These are phyloP conservation scores for Whalleya microplaca DNA, from an alignment of 2,329 filamentous ascomycete species.

Conservation along the genomic window DNA sequence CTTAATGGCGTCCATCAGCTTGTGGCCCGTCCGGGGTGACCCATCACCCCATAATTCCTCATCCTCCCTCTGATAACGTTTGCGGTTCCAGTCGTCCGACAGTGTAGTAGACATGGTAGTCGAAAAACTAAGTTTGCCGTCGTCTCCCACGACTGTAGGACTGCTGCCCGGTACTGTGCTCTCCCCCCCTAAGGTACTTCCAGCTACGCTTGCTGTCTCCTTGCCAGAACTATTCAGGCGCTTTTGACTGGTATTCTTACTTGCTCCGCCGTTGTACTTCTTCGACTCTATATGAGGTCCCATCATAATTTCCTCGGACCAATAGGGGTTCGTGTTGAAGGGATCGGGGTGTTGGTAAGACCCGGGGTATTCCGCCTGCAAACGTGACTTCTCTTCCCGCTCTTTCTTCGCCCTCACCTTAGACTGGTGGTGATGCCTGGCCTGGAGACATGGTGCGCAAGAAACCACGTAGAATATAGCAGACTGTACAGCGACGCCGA, in stretches of 20 bases:
- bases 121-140: slow-evolving; percentile 42
- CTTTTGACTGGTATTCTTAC: slow-evolving; percentile 62
- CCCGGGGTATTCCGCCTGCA: slow-evolving; percentile 71
- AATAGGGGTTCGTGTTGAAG: slow-evolving; percentile 86
- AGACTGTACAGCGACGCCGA: slow-evolving; percentile 69
- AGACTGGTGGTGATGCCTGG: slow-evolving; percentile 70
- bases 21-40: slow-evolving; percentile 56
- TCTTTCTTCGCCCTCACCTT: slow-evolving; percentile 72
- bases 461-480: slow-evolving; percentile 78
- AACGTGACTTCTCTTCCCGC: slow-evolving; percentile 64
- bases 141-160: slow-evolving; percentile 52
- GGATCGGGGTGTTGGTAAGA: slow-evolving; percentile 79
- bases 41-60: slow-evolving; percentile 82
- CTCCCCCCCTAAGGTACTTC: slow-evolving; percentile 40
- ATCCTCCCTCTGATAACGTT: slow-evolving; percentile 83
- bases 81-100: slow-evolving; percentile 72
- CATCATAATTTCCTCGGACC: slow-evolving; percentile 83
- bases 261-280: slow-evolving; percentile 53
- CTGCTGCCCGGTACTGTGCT: slow-evolving; percentile 44
- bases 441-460: slow-evolving; percentile 77
- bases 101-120: slow-evolving; percentile 44
- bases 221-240: slow-evolving; percentile 61
- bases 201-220: slow-evolving; percentile 49
- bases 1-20: slow-evolving; percentile 60
- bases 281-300: slow-evolving; percentile 68